Conservation (phyloP, 1,139 yeast genomes). For the Maudiozyma humilis region DNA sequence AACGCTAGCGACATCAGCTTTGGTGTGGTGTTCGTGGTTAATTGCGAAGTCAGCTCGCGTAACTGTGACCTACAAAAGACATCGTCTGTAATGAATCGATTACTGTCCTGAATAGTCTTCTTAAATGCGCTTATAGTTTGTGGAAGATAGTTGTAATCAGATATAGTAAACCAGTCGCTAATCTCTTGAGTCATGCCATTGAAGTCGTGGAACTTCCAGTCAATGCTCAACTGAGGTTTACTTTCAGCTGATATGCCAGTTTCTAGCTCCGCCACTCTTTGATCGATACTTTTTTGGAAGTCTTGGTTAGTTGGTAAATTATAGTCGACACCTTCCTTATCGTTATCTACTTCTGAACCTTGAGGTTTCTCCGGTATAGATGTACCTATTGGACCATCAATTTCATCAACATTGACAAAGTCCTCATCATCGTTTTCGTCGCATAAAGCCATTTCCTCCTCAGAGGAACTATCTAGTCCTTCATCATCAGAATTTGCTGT, state of each 20-base stretch:
- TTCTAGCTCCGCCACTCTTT: slow-evolving; percentile 32
- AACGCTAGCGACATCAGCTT: slow-evolving; percentile 19
- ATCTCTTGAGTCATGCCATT: slow-evolving; percentile 41
- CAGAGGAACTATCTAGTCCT: slow-evolving; percentile 1
- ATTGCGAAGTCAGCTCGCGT: no score
- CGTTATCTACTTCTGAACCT: no score
- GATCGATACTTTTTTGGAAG: slow-evolving; percentile 30
- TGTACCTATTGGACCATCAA: slow-evolving; percentile 29
- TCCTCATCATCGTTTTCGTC: slow-evolving; percentile 27
- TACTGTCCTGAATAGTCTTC: slow-evolving; percentile 16
- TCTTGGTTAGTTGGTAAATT: slow-evolving; percentile 34
- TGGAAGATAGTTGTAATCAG: slow-evolving; percentile 37
- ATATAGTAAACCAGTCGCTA: slow-evolving; percentile 54
- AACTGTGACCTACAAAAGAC: slow-evolving; percentile 19
- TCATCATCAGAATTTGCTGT: slow-evolving; percentile 9
- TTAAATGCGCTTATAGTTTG: slow-evolving; percentile 17
- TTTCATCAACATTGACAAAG: slow-evolving; percentile 32
- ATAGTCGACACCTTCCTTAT: slow-evolving; percentile 24
- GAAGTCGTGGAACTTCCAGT: slow-evolving; percentile 40
- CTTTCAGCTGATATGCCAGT: slow-evolving; percentile 18
- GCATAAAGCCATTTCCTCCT: slow-evolving; percentile 4
- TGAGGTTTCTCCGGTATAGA: slow-evolving; percentile 1
- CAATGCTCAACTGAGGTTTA: slow-evolving; percentile 35
- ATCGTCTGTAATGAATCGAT: slow-evolving; percentile 17
- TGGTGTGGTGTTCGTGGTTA: no score